Percentiles rank a stretch among this genome's conserved stretches.
phyloP scores from a whole-genome alignment of 345 rosid genomes.

The Citrus unshiu region DNA sequence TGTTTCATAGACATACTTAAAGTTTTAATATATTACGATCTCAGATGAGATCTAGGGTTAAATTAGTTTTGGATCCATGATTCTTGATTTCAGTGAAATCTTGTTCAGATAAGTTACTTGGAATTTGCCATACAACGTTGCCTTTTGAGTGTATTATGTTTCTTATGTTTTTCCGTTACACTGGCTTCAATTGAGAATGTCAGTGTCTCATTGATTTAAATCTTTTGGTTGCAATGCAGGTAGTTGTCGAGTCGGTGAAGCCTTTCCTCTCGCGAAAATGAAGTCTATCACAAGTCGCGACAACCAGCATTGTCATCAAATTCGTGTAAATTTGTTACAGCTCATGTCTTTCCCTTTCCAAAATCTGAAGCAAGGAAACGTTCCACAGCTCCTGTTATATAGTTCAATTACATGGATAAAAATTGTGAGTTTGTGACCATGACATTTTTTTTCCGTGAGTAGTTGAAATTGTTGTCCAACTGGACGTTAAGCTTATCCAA shows the following conservation, averaged over 20 bases:
- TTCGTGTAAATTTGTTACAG: background rate
- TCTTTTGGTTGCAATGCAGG: conserved; percentile 32
- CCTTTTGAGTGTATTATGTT: too few species aligned
- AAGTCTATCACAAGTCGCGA: conserved; percentile 1
- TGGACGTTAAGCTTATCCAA: conserved; percentile 43
- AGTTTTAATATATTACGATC: background rate
- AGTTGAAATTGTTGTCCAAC: background rate
- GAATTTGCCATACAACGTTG: background rate
- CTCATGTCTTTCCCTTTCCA: background rate
- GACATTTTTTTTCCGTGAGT: background rate
- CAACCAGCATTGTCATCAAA: background rate
- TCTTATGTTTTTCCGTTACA: background rate
- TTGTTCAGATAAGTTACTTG: background rate
- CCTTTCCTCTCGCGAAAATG: conserved; percentile 47
- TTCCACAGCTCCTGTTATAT: background rate
- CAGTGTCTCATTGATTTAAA: background rate
- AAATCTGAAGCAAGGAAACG: background rate
- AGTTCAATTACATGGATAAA: background rate
- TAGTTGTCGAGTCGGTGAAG: conserved; percentile 66
- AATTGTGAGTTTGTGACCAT: background rate
- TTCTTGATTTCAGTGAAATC: background rate
- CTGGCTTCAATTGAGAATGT: background rate
- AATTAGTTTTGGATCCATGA: conserved; percentile 1
- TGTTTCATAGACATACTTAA: background rate
- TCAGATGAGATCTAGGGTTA: background rate